Evolutionary conservation across 2,329 filamentous ascomycete species (phyloP).

Genomic region (Massarina eburnea): DNA sequence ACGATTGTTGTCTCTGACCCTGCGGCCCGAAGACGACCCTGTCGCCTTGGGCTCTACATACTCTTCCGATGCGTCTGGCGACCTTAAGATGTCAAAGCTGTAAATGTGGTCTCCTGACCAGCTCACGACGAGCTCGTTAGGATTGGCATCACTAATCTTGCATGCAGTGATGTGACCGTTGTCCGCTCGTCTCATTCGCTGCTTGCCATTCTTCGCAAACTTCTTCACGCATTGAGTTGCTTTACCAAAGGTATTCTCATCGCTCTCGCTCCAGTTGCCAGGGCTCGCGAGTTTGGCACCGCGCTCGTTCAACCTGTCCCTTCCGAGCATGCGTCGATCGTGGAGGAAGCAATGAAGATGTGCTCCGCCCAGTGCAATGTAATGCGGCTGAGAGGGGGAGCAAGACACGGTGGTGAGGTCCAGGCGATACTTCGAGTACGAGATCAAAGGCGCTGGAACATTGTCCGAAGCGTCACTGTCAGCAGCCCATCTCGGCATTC

Average conservation of each 20-base stretch:
- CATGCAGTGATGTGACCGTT: conserved; percentile 69
- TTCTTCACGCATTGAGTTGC: conserved; percentile 67
- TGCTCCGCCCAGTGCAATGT: conserved; percentile 69
- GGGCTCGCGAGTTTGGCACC: conserved; percentile 51
- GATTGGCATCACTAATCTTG: conserved; percentile 69
- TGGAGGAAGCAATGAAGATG: conserved; percentile 70
- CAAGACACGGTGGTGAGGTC: conserved; percentile 71
- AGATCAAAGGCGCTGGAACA: conserved; percentile 65
- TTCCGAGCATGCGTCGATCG: conserved; percentile 67
- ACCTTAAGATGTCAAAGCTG: conserved; percentile 64
- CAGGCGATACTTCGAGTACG: conserved; percentile 63
- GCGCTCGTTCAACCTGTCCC: conserved; percentile 57
- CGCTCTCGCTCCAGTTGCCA: conserved; percentile 44
- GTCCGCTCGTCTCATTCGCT: conserved; percentile 54
- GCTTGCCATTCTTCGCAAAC: conserved; percentile 64
- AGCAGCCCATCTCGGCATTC: conserved; percentile 27
- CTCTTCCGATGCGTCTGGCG: conserved; percentile 56
- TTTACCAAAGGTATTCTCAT: conserved; percentile 58
- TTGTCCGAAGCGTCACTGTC: conserved; percentile 50
- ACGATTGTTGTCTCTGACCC: conserved; percentile 38
- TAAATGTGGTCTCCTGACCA: conserved; percentile 70
- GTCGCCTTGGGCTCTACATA: conserved; percentile 20
- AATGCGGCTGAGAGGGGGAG: conserved; percentile 67
- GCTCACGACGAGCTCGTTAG: conserved; percentile 67
- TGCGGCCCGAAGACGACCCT: conserved; percentile 13